Conservation (phyloP, 805 yeast species). For the Hanseniaspora guilliermondii region DNA sequence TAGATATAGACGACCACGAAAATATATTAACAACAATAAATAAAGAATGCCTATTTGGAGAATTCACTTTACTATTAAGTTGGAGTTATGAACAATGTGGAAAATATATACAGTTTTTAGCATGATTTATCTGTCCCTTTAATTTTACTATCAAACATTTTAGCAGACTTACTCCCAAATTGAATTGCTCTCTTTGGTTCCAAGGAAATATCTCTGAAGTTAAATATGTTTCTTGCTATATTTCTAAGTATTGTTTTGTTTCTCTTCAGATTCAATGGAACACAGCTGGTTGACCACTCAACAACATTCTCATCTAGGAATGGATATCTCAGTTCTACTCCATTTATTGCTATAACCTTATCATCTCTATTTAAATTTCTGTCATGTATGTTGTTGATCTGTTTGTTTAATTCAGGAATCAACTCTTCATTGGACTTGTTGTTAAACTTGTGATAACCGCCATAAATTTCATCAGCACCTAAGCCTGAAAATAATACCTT, state of each 20-base stretch:
- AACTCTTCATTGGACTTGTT: slow-evolving; percentile 35
- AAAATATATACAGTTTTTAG: slow-evolving; percentile 29
- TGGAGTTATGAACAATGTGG: slow-evolving; percentile 45
- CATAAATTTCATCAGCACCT: slow-evolving; percentile 95
- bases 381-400: slow-evolving; percentile 59
- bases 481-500: slow-evolving; percentile 78
- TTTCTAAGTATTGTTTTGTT: slow-evolving; percentile 50
- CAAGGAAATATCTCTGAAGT: slow-evolving; percentile 42
- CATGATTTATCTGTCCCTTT: slow-evolving; percentile 56
- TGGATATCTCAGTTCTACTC: slow-evolving; percentile 82
- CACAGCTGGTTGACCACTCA: slow-evolving; percentile 31
- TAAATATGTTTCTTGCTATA: slow-evolving; percentile 40
- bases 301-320: slow-evolving; percentile 58
- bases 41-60: slow-evolving; percentile 31
- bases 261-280: slow-evolving; percentile 40
- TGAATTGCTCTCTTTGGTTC: slow-evolving; percentile 93
- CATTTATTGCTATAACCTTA: slow-evolving; percentile 73
- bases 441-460: slow-evolving; percentile 83
- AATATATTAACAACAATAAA: slow-evolving; percentile 32
- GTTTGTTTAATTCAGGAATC: slow-evolving; percentile 49
- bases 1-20: slow-evolving; percentile 52
- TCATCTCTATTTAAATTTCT: slow-evolving; percentile 88
- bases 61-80: slow-evolving; percentile 32
- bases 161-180: slow-evolving; percentile 92
- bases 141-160: slow-evolving; percentile 61